Conservation (phyloP, 2,329 filamentous ascomycete genomes). For the Microsporum ferrugineum region DNA sequence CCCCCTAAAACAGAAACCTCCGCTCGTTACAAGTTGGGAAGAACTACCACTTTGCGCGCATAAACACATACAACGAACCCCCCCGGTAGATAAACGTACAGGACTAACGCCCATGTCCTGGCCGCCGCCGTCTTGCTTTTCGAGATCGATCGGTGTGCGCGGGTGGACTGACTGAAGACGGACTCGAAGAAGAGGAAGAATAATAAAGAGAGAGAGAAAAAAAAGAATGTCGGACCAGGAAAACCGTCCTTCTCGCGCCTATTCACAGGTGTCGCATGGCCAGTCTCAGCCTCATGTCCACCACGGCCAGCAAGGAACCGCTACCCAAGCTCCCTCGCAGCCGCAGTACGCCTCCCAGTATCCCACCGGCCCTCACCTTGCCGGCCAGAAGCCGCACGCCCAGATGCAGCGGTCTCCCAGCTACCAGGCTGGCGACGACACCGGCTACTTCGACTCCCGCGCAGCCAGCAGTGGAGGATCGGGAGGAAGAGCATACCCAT, state of each 20-base stretch:
- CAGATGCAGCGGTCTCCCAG: constrained; percentile 50
- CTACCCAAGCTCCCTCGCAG: constrained; percentile 17
- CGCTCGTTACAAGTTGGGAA: not conserved
- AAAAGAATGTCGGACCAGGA: not conserved
- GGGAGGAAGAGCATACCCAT: constrained; percentile 24
- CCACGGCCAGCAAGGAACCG: constrained; percentile 10
- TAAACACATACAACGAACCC: not conserved
- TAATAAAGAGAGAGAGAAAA: not conserved
- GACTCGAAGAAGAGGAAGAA: not conserved
- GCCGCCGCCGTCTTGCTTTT: not conserved
- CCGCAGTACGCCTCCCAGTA: constrained; percentile 18
- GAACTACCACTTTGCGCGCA: not conserved
- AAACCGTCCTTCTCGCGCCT: not conserved
- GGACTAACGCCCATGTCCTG: not conserved
- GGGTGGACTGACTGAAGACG: not conserved
- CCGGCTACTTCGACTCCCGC: constrained; percentile 36
- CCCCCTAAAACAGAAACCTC: not conserved
- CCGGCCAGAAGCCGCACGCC: constrained; percentile 31
- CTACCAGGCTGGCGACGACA: constrained; percentile 67
- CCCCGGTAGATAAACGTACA: not conserved
- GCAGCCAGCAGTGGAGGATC: constrained; percentile 17
- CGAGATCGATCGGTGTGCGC: not conserved
- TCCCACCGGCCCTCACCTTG: constrained; percentile 31
- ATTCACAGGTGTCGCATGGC: constrained; percentile 5
- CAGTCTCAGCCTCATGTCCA: constrained; percentile 20